Evolutionary conservation across 768 basidiomycete species (phyloP), one percentile per base, ranked within the genome.

Genomic region (Auricularia cornea): DNA sequence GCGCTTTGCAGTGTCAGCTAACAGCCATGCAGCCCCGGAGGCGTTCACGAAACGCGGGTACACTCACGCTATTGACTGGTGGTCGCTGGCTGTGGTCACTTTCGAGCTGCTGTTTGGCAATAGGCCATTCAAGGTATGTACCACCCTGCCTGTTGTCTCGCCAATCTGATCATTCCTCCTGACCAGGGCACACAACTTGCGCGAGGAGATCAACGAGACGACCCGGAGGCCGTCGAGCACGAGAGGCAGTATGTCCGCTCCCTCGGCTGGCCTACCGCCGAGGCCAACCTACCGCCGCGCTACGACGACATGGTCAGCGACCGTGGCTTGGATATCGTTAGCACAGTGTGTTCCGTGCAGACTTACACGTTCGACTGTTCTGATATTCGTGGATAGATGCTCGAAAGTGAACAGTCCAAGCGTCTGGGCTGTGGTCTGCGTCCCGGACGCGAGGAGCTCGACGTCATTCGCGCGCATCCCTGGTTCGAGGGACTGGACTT

Each of bases 21-120:
- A 23, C 20, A 52, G 10, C 23, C 38, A 40, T 52, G 8, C 66
- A 76, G 78, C 79, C 14, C 79, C 79, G 3, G 79, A 80, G 65
- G 77, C 79, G 3, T 68, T 80, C 44, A 72, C 72, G 51, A 78
- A 78, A 62, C 69, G 73, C 30, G 79, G 79, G 5, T 80, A 80
- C 69, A 75, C 74, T 18, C 72, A 73, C 16, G 76, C 75, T 33
- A 72, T 77, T 11, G 75, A 77, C 62, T 75, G 72, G 68, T 77
- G 75, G 75, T 73, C 73, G 32, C 66, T 77, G 20, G 75, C 74
- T 29, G 75, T 77, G 20, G 64, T 74, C 60, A 73, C 72, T 69
- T 76, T 72, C 68, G 75, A 77, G 61, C 67, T 77, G 14, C 61
- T 75, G 35, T 75, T 75, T 57, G 74, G 74, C 29, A 71, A 70